These are phyloP conservation scores for Aquilaria agallochum DNA, from an alignment of 441 rosid species.

Conservation along the genomic window DNA sequence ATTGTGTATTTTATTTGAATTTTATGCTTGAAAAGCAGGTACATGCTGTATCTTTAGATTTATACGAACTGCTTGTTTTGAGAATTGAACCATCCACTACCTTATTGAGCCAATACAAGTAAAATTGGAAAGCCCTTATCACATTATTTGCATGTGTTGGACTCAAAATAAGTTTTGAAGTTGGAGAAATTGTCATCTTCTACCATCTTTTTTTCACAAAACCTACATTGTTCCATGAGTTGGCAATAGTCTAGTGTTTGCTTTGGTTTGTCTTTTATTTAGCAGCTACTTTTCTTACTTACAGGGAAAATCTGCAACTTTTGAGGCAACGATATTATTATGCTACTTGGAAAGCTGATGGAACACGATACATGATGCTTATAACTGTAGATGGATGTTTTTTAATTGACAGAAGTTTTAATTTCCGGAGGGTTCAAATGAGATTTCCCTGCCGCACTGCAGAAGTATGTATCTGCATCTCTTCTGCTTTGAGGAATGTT, in stretches of 20 bases:
- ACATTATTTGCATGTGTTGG: no score
- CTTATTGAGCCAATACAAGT: no score
- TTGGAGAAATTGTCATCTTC: background rate
- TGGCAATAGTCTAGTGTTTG: background rate
- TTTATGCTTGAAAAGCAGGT: no score
- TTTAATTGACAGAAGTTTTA: conserved; percentile 85
- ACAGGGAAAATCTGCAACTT: conserved; percentile 91
- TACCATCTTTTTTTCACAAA: background rate
- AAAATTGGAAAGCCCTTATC: no score
- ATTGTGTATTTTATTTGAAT: no score
- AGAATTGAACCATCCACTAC: no score
- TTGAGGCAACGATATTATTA: conserved; percentile 96
- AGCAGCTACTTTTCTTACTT: conserved; percentile 12
- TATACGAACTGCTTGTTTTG: no score
- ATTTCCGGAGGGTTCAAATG: conserved; percentile 95
- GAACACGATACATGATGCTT: conserved; percentile 98
- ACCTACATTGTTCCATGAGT: background rate
- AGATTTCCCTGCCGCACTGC: conserved; percentile 81
- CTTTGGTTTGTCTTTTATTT: background rate
- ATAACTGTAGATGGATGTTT: conserved; percentile 91
- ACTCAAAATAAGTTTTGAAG: no score
- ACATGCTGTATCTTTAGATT: no score
- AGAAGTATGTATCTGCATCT: conserved; percentile 54
- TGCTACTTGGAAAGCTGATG: conserved; percentile 99
- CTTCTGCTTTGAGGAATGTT: conserved; percentile 14